Percentiles rank a stretch among this genome's conserved stretches.
phyloP scores from a whole-genome alignment of 768 basidiomycete species.

The Collybia sp. region DNA sequence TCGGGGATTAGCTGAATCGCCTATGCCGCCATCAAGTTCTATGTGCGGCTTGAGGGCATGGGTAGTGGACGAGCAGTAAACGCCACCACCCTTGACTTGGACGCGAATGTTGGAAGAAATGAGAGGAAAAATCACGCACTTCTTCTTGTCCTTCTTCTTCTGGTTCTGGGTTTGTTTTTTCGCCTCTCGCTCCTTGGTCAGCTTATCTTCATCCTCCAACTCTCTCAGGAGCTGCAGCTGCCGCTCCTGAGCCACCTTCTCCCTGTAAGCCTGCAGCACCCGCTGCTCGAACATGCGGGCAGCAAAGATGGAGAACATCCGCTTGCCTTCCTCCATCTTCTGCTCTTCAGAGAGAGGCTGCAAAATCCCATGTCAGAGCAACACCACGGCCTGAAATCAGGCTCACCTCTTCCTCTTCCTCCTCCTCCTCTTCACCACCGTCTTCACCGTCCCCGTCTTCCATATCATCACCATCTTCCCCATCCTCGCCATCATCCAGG shows the following conservation, averaged over 20 bases:
- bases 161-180: conserved; percentile 96
- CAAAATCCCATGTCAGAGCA: not conserved
- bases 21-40: no score
- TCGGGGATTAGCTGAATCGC: no score
- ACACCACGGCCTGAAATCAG: no score
- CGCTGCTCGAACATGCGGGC: conserved; percentile 99
- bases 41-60: no score
- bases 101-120: not conserved
- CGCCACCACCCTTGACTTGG: no score
- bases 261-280: conserved; percentile 93
- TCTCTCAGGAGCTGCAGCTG: conserved; percentile 91
- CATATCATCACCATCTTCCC: conserved; percentile 58
- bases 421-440: conserved; percentile 64
- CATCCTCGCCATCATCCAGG: conserved; percentile 56
- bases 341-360: conserved; percentile 77
- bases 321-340: conserved; percentile 98
- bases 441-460: conserved; percentile 57
- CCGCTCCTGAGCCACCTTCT: conserved; percentile 94
- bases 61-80: no score
- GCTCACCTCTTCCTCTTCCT: conserved; percentile 45
- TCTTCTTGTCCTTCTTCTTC: conserved; percentile 98
- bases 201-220: conserved; percentile 92
- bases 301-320: conserved; percentile 99
- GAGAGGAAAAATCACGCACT: conserved; percentile 38
- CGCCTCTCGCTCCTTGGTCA: conserved; percentile 80